Evolutionary conservation across 768 basidiomycete genomes (phyloP).

Genomic region (Lactarius sp.): DNA sequence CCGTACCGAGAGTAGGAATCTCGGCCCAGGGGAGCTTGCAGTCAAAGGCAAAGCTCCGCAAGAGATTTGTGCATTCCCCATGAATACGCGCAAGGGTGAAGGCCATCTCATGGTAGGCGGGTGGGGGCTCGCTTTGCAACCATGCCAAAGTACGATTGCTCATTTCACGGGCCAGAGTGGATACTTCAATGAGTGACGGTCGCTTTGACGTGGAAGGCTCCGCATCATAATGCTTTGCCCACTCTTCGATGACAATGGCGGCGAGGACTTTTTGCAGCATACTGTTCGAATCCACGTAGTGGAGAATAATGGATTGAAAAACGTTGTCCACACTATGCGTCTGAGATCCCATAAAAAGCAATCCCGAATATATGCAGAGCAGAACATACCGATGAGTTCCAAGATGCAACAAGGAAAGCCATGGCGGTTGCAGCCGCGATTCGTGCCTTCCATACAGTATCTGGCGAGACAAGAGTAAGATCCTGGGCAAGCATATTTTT

Average conservation of each 20-base stretch:
- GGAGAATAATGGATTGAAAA: conserved; percentile 68
- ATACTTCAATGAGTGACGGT: conserved; percentile 48
- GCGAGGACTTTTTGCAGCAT: conserved; percentile 87
- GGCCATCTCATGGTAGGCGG: conserved; percentile 89
- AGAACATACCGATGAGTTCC: conserved; percentile 55
- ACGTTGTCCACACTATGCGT: conserved; percentile 50
- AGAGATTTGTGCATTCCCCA: conserved; percentile 68
- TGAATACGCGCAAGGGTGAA: conserved; percentile 76
- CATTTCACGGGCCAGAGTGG: conserved; percentile 60
- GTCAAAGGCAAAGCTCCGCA: conserved; percentile 80
- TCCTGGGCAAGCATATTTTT: conserved; percentile 94
- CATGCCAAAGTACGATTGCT: conserved; percentile 61
- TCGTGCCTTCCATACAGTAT: conserved; percentile 74
- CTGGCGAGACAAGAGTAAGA: conserved; percentile 69
- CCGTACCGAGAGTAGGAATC: conserved; percentile 72
- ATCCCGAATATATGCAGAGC: conserved; percentile 6
- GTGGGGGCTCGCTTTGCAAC: conserved; percentile 70
- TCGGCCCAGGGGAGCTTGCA: conserved; percentile 79
- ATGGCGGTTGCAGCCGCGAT: conserved; percentile 74
- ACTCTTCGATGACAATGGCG: conserved; percentile 87
- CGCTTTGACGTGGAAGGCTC: conserved; percentile 29
- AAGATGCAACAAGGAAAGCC: conserved; percentile 60
- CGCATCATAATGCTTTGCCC: conserved; percentile 61
- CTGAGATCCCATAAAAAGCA: conserved; percentile 22
- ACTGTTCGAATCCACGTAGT: conserved; percentile 82